Percentiles rank a stretch among this genome's conserved stretches.
Evolutionary conservation across 768 basidiomycete genomes (phyloP).

Genomic region (Psilocybe cubensis): DNA sequence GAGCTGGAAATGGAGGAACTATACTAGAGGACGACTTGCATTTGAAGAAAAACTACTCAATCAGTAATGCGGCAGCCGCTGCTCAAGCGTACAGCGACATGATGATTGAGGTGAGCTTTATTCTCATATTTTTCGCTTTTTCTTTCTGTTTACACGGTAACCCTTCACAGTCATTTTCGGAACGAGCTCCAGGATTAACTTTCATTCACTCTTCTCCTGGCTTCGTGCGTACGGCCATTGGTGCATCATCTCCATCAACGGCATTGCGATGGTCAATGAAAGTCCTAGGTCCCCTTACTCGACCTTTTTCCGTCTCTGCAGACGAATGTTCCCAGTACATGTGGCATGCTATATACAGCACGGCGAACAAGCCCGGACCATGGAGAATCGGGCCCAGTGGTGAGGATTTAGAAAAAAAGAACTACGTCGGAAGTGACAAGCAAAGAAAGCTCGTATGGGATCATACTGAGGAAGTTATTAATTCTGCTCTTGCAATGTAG

Average conservation of each 20-base stretch:
- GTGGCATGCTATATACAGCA: slow-evolving; percentile 35
- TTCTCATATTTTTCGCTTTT: not conserved
- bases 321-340: slow-evolving; percentile 41
- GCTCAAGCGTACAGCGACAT: slow-evolving; percentile 54
- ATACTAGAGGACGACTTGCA: slow-evolving; percentile 54
- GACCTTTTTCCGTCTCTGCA: slow-evolving; percentile 26
- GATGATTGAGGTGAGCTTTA: slow-evolving; percentile 49
- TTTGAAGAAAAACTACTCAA: slow-evolving; percentile 48
- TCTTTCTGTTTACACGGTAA: not conserved
- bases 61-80: slow-evolving; percentile 33
- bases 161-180: slow-evolving; percentile 32
- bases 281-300: slow-evolving; percentile 19
- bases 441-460: slow-evolving; percentile 42
- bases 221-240: slow-evolving; percentile 37
- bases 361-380: slow-evolving; percentile 28
- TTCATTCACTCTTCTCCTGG: slow-evolving; percentile 45
- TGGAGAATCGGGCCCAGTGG: slow-evolving; percentile 36
- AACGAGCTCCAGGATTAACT: slow-evolving; percentile 31
- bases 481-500: slow-evolving; percentile 6
- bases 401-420: slow-evolving; percentile 38
- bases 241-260: slow-evolving; percentile 27
- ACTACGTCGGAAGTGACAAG: slow-evolving; percentile 38
- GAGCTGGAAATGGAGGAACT: slow-evolving; percentile 30
- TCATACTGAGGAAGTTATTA: slow-evolving; percentile 24
- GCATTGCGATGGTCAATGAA: slow-evolving; percentile 25